Conservation (phyloP, 2,329 filamentous ascomycete genomes). For the Phoma sp. region DNA sequence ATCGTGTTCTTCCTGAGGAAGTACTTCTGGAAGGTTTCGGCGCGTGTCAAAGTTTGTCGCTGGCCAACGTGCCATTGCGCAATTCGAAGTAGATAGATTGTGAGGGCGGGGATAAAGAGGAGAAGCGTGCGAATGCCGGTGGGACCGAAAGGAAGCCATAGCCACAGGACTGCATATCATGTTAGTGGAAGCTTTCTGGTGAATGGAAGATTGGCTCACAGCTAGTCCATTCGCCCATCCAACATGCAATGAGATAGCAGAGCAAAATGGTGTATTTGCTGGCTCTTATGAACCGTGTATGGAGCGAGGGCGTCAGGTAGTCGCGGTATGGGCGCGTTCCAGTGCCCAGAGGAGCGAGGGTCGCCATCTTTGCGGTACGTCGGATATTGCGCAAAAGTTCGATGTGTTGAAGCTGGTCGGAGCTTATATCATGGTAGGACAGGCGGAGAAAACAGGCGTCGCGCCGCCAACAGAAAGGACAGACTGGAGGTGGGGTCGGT, state of each 20-base stretch:
- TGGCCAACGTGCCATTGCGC: constrained; percentile 73
- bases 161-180: constrained; percentile 73
- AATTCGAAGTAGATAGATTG: constrained; percentile 85
- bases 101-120: constrained; percentile 77
- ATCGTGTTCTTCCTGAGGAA: constrained; percentile 67
- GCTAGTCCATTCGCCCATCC: constrained; percentile 69
- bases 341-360: constrained; percentile 28
- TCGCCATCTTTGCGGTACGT: constrained; percentile 40
- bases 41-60: constrained; percentile 72
- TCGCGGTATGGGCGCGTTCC: constrained; percentile 78
- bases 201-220: constrained; percentile 60
- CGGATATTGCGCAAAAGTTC: constrained; percentile 2
- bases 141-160: constrained; percentile 82
- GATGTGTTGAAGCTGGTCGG: not conserved
- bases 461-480: constrained; percentile 16
- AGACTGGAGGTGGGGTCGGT: constrained; percentile 12
- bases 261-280: constrained; percentile 72
- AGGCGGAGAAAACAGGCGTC: constrained; percentile 6
- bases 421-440: constrained; percentile 35
- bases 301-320: constrained; percentile 86
- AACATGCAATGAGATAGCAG: constrained; percentile 76
- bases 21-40: constrained; percentile 68
- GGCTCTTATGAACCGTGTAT: constrained; percentile 84
- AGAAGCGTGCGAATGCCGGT: constrained; percentile 77
- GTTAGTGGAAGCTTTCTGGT: constrained; percentile 20